Evolutionary conservation across 768 basidiomycete genomes (phyloP).

Genomic region (Tephrocybe rancida): DNA sequence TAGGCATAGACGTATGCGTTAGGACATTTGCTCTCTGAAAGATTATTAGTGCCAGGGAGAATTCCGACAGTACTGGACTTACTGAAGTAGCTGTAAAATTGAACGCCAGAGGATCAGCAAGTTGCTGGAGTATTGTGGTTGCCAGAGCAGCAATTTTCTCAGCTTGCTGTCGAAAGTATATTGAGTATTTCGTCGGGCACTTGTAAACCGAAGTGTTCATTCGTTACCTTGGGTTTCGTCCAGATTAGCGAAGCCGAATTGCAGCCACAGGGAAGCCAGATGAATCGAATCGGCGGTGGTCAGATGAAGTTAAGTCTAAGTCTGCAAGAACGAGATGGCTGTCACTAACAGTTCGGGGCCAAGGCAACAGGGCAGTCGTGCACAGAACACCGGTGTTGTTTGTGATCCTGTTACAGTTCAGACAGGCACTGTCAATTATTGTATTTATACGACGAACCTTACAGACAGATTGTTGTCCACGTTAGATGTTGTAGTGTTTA

Average conservation of each 20-base stretch:
- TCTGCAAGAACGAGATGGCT: neutral
- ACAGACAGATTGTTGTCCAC: neutral
- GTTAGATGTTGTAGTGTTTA: neutral
- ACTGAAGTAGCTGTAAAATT: constrained; percentile 42
- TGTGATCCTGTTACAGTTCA: constrained; percentile 39
- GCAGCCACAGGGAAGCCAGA: constrained; percentile 63
- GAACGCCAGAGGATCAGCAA: constrained; percentile 53
- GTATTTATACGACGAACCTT: neutral
- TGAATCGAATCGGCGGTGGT: constrained; percentile 30
- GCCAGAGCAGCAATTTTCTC: constrained; percentile 68
- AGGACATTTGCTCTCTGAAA: constrained; percentile 40
- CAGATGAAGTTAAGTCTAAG: too few relatives aligned
- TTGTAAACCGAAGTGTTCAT: too few relatives aligned
- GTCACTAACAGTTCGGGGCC: constrained; percentile 53
- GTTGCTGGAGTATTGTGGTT: constrained; percentile 50
- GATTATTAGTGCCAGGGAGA: neutral
- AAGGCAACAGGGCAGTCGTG: constrained; percentile 67
- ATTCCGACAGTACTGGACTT: neutral
- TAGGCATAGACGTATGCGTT: constrained; percentile 57
- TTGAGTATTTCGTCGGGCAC: too few relatives aligned
- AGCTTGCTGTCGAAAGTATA: constrained; percentile 42
- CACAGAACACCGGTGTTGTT: constrained; percentile 57
- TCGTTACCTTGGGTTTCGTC: constrained; percentile 49
- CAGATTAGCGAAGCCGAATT: constrained; percentile 49
- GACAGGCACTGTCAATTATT: constrained; percentile 22